Base-by-base conservation (phyloP, 495 filamentous ascomycete genomes). In the Collariella sp. region DNA sequence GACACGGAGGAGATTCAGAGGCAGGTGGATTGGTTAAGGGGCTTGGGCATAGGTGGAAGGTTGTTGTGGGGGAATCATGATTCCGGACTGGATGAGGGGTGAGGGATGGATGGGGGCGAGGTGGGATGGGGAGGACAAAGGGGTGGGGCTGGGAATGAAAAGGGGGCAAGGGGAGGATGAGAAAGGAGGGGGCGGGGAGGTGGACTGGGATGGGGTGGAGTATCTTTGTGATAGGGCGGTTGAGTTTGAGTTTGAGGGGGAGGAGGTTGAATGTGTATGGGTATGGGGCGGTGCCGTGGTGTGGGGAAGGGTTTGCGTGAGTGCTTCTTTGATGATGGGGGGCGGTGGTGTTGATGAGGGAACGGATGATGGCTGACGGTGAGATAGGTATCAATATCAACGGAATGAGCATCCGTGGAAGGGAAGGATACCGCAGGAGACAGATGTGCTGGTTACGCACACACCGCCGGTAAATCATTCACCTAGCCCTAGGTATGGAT, bases 61-160 rank as follows among this genome's bases (percentile, higher is more conserved):
- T 96, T 45, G 79, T 89, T 35, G 85, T 96, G 82, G 52, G 91
- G 91, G n/a, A 96, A 95, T 66, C 89, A 95, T 67, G 91, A 95
- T 61, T 79, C 78, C 60, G 91, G 81, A 69, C 84, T 95, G 49
- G 91, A 96, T 62, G 61, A 71, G 42, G 68, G 56, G 54, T 68
- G 22, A 69, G 78, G 43, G n/a, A n/a, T n/a, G n/a, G n/a, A n/a
- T n/a, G n/a, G n/a, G n/a, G n/a, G n/a, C n/a, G n/a, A n/a, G n/a
- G n/a, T n/a, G n/a, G n/a, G n/a, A n/a, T n/a, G n/a, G n/a, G n/a
- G n/a, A n/a, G n/a, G n/a, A n/a, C n/a, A n/a, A n/a, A n/a, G n/a
- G n/a, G n/a, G n/a, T n/a, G n/a, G n/a, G n/a, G n/a, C n/a, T n/a
- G n/a, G n/a, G n/a, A n/a, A n/a, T n/a, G n/a, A n/a, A n/a, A n/a